Evolutionary conservation across 1,284 basidiomycete species (phyloP), one percentile per base, ranked within the genome.

Genomic region (Cutaneotrichosporon cavernicola): DNA sequence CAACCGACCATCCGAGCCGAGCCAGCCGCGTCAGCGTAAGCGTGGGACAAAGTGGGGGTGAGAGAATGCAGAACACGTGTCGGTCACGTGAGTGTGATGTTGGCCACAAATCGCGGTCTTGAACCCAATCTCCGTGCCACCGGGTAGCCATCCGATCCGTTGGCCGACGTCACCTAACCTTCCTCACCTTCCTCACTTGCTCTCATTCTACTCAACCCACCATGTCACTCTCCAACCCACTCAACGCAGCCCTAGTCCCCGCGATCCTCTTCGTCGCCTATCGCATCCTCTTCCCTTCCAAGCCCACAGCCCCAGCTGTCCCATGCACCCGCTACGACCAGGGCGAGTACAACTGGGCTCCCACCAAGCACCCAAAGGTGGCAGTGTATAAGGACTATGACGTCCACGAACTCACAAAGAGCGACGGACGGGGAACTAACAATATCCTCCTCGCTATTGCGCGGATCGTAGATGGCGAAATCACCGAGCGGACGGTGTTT

Each of bases 371-470:
- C 73, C 88, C 90, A 2, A 87, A 89, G 2, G 89, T 89, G 0
- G 83, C 91, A 21, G 80, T 91, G 26, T 91, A 86, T 81, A 84
- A 87, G 76, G 86, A 86, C 1, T 95, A 88, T 76, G 93, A 89
- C 0, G 87, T 91, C 0, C 86, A 85, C 75, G 88, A 90, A 2
- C 82, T 95, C 16, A 80, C 80, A 49, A 84, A 85, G 4, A 91
- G 87, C 76, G 84, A 87, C 72, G 92, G 92, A 0, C 80, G 82
- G 55, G 84, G 90, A 51, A 53, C 51, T 11, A 85, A 56, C n/a
- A 61, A 84, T 2, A 96, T 97, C 61, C 77, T 96, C 69, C 85
- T 97, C 5, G 90, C 92, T 0, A 97, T 97, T 72, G 87, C 89
- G 67, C 86, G 90, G n/a, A 68, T 74, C 9, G 30, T 31, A 4